A percentile compares a stretch with the other conserved stretches of the same genome.
These are phyloP conservation scores for Suhomyces terraborum DNA, from an alignment of 1,139 yeast genomes.

Conservation along the genomic window DNA sequence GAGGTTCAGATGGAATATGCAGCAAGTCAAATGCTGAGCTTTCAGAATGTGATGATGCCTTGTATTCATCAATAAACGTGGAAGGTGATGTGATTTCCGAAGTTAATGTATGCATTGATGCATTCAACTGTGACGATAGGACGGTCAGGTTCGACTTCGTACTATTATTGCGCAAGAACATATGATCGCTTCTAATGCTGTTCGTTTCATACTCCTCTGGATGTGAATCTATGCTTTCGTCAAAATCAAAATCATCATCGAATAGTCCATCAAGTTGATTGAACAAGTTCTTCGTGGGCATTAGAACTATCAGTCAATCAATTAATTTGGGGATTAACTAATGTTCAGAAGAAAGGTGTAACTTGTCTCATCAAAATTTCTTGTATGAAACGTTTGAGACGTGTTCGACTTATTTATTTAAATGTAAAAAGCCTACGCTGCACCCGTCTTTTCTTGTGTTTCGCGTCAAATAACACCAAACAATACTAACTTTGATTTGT, in stretches of 20 bases:
- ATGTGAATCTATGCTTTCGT: slow-evolving; percentile 7
- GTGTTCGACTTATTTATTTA: background rate
- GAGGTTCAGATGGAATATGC: background rate
- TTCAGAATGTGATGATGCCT: background rate
- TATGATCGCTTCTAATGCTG: slow-evolving; percentile 6
- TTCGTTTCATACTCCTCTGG: slow-evolving; percentile 6
- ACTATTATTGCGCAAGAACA: slow-evolving; percentile 17
- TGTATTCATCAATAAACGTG: background rate
- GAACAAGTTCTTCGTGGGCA: slow-evolving; percentile 13
- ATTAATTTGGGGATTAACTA: background rate
- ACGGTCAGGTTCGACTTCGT: slow-evolving; percentile 18
- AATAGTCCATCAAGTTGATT: slow-evolving; percentile 14
- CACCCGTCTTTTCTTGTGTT: slow-evolving; percentile 4
- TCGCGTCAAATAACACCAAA: slow-evolving; percentile 8
- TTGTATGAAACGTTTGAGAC: background rate
- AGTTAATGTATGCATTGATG: slow-evolving; percentile 11
- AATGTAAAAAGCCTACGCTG: background rate
- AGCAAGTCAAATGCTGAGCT: no score
- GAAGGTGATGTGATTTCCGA: slow-evolving; percentile 9
- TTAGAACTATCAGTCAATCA: background rate
- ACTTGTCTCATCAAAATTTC: background rate
- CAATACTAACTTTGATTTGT: slow-evolving; percentile 2
- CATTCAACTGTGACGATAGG: slow-evolving; percentile 11
- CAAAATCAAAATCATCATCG: slow-evolving; percentile 6
- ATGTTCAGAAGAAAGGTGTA: background rate